Percentiles rank a stretch among this genome's conserved stretches.
Evolutionary conservation across 805 yeast species (phyloP).

Genomic region (Ogataea trehaloabstinens): DNA sequence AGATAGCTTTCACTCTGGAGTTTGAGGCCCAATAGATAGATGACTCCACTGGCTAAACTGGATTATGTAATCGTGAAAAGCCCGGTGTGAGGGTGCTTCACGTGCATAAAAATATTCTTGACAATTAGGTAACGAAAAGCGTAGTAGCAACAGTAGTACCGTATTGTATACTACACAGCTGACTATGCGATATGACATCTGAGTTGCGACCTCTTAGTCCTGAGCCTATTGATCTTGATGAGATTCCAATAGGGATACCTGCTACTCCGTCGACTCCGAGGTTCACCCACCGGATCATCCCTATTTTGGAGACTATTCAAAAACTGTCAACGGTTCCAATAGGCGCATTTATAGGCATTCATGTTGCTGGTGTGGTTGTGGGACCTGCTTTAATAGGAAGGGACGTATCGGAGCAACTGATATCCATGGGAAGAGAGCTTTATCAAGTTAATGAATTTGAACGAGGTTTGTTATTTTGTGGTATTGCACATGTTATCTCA

Average conservation of each 20-base stretch:
- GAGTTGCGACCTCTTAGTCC: conserved; percentile 16
- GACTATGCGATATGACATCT: neutral
- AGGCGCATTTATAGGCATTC: conserved; percentile 55
- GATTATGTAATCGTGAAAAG: too few relatives aligned
- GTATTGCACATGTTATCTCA: conserved; percentile 47
- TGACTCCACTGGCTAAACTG: too few relatives aligned
- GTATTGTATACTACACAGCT: too few relatives aligned
- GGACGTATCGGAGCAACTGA: conserved; percentile 47
- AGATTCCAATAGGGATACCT: conserved; percentile 16
- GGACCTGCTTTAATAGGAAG: conserved; percentile 49
- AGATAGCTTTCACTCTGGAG: conserved; percentile 36
- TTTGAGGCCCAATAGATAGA: conserved; percentile 22
- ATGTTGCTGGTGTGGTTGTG: conserved; percentile 50
- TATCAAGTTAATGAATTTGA: conserved; percentile 59
- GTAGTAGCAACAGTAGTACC: too few relatives aligned
- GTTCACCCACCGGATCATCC: conserved; percentile 9
- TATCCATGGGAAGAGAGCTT: conserved; percentile 58
- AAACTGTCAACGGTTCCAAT: conserved; percentile 62
- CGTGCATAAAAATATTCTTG: too few relatives aligned
- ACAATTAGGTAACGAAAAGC: too few relatives aligned
- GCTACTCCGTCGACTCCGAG: conserved; percentile 12
- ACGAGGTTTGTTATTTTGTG: conserved; percentile 44
- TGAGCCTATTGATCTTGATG: conserved; percentile 19
- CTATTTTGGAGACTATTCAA: conserved; percentile 37
- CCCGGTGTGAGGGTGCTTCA: too few relatives aligned